These are phyloP conservation scores for Rhododendron simsii DNA, from an alignment of 148 eudicot genomes.

Conservation along the genomic window DNA sequence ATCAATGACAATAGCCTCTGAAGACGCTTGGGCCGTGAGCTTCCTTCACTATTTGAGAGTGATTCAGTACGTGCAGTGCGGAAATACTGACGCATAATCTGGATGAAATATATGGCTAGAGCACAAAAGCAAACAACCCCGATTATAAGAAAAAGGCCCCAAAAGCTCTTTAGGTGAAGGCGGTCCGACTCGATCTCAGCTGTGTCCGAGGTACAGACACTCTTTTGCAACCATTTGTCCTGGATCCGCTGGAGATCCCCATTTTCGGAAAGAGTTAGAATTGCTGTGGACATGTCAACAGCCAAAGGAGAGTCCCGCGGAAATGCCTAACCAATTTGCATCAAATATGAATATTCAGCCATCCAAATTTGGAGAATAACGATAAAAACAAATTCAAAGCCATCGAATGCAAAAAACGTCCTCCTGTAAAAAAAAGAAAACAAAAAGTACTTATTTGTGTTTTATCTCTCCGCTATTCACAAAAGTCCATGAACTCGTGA, in stretches of 20 bases:
- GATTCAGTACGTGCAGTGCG: conserved; percentile 19
- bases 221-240: conserved; percentile 81
- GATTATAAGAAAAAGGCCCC: conserved; percentile 77
- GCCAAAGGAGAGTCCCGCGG: conserved; percentile 94
- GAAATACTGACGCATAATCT: conserved; percentile 40
- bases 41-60: conserved; percentile 23
- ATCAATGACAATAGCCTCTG: conserved; percentile 61
- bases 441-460: not conserved
- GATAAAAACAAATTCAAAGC: not conserved
- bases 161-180: conserved; percentile 81
- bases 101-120: conserved; percentile 53
- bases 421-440: not conserved
- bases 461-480: not conserved
- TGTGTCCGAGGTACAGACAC: conserved; percentile 60
- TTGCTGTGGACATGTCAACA: conserved; percentile 83
- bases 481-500: not conserved
- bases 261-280: conserved; percentile 68
- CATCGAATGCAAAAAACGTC: not conserved
- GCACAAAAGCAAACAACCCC: conserved; percentile 69
- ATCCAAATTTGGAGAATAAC: not conserved
- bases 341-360: not conserved
- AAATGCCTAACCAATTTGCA: conserved; percentile 54
- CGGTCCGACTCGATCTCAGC: conserved; percentile 76
- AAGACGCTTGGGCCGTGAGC: conserved; percentile 41
- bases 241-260: conserved; percentile 95